phyloP scores from a whole-genome alignment of 2,329 filamentous ascomycete species.

The Chaetomiaceae sp. region DNA sequence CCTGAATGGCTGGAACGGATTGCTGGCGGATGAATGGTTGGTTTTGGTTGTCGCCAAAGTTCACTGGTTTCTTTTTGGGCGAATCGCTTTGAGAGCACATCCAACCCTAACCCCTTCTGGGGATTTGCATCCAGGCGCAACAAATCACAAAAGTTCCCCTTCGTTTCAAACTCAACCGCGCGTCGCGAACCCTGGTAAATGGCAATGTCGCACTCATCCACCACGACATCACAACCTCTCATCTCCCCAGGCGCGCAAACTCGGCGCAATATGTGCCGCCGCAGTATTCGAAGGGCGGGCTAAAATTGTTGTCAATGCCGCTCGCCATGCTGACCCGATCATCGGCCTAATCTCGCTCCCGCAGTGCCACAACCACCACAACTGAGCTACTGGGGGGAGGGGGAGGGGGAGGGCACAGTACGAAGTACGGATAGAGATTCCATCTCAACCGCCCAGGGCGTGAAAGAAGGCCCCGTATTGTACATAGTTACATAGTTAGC shows the following conservation, averaged over 20 bases:
- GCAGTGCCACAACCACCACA: too few species aligned
- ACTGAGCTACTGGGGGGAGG: too few species aligned
- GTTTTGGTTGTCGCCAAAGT: too few species aligned
- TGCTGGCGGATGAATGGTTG: too few species aligned
- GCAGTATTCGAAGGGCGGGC: not conserved
- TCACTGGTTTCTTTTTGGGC: conserved; percentile 20
- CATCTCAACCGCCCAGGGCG: not conserved
- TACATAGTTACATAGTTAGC: too few species aligned
- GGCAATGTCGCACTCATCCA: conserved; percentile 22
- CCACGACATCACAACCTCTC: conserved; percentile 11
- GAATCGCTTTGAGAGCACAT: conserved; percentile 3
- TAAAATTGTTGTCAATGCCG: conserved; percentile 11
- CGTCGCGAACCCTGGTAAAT: conserved; percentile 18
- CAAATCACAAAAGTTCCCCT: conserved; percentile 13
- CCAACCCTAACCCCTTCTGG: conserved; percentile 6
- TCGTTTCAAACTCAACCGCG: conserved; percentile 1
- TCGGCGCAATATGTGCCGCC: conserved; percentile 8
- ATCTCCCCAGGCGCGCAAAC: conserved; percentile 19
- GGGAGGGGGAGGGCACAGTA: too few species aligned
- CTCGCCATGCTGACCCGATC: conserved; percentile 11
- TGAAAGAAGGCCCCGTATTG: too few species aligned
- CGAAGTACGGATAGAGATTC: too few species aligned
- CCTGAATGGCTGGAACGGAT: conserved; percentile 22
- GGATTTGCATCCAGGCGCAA: too few species aligned
- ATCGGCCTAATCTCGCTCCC: conserved; percentile 18